These are phyloP conservation scores for Paecilomyces fulvus DNA, from an alignment of 2,329 filamentous ascomycete species.

Conservation along the genomic window DNA sequence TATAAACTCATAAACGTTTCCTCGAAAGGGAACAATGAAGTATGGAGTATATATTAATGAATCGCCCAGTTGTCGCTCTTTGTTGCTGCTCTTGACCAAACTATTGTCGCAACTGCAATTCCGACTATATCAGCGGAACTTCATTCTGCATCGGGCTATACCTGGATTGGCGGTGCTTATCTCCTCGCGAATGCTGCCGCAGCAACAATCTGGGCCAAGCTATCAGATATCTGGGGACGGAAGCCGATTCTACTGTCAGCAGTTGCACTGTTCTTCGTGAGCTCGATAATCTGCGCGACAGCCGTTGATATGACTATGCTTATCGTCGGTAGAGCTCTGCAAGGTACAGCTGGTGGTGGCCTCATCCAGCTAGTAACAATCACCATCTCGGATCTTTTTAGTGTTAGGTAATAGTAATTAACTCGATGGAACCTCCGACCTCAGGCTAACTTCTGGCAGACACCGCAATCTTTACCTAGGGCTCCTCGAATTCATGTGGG, in stretches of 20 bases:
- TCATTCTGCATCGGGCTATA: conserved; percentile 59
- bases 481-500: conserved; percentile 47
- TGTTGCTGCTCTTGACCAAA: conserved; percentile 34
- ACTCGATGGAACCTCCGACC: background rate
- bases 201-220: conserved; percentile 61
- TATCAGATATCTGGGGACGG: conserved; percentile 51
- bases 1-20: background rate
- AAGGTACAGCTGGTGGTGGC: conserved; percentile 48
- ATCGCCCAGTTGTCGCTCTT: conserved; percentile 20
- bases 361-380: conserved; percentile 46
- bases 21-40: background rate
- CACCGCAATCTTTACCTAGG: conserved; percentile 43
- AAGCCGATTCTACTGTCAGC: conserved; percentile 46
- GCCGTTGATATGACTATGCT: conserved; percentile 43
- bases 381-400: conserved; percentile 49
- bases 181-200: conserved; percentile 60
- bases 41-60: conserved; percentile 2
- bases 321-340: conserved; percentile 45
- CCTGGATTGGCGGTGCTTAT: conserved; percentile 70
- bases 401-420: conserved; percentile 26
- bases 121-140: conserved; percentile 55
- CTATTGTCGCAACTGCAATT: conserved; percentile 54
- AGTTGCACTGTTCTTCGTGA: conserved; percentile 41
- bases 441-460: conserved; percentile 15
- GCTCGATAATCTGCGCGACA: conserved; percentile 43